Evolutionary conservation across 257 asterid species (phyloP).

Genomic region (Fraxinus cuspidata): DNA sequence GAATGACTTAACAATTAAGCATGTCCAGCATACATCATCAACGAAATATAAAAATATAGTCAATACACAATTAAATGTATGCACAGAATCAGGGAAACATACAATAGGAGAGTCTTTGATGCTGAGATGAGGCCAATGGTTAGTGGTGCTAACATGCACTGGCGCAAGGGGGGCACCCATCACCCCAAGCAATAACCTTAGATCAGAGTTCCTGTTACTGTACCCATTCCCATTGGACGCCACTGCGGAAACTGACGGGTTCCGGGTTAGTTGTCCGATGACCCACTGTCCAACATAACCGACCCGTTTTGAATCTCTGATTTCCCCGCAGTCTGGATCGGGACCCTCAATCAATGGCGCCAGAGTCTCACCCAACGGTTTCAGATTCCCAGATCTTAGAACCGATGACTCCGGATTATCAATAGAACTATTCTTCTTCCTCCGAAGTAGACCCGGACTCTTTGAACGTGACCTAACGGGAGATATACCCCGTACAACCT

Average conservation of each 20-base stretch:
- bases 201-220: neutral
- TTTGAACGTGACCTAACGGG: slow-evolving; percentile 21
- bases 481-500: slow-evolving; percentile 23
- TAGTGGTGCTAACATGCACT: neutral
- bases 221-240: neutral
- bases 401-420: slow-evolving; percentile 32
- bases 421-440: slow-evolving; percentile 10
- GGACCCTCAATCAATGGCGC: slow-evolving; percentile 52
- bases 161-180: slow-evolving; percentile 9
- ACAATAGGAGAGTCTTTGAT: slow-evolving; percentile 40
- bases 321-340: slow-evolving; percentile 42
- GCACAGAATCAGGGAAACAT: slow-evolving; percentile 10
- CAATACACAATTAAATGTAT: neutral
- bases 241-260: slow-evolving; percentile 15
- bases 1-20: neutral
- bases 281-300: slow-evolving; percentile 46
- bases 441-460: slow-evolving; percentile 22
- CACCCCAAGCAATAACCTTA: slow-evolving; percentile 1
- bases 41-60: neutral
- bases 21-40: neutral
- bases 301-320: slow-evolving; percentile 41
- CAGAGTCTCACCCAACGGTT: slow-evolving; percentile 43
- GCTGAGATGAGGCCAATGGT: slow-evolving; percentile 31
- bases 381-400: slow-evolving; percentile 41
- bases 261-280: slow-evolving; percentile 40